phyloP scores from a whole-genome alignment of 2,329 filamentous ascomycete species.

The Talaromyces funiculosus region DNA sequence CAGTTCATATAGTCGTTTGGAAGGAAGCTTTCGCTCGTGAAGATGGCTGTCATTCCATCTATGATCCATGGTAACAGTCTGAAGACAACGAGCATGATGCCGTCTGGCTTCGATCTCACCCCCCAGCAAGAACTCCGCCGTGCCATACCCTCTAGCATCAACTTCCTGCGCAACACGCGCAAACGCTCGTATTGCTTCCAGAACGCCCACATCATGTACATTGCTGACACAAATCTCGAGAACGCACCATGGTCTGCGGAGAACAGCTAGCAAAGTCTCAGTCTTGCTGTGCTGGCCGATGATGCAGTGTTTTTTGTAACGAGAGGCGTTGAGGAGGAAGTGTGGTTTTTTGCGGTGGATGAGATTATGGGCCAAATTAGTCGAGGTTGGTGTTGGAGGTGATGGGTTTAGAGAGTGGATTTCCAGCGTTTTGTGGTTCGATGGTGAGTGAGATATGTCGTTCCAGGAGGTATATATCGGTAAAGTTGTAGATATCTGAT shows the following conservation, averaged over 20 bases:
- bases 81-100: background rate
- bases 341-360: background rate
- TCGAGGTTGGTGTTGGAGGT: background rate
- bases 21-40: too few relatives aligned
- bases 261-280: slow-evolving; percentile 4
- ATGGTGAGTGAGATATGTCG: background rate
- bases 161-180: slow-evolving; percentile 5
- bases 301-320: slow-evolving; percentile 10
- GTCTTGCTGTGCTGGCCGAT: slow-evolving; percentile 5
- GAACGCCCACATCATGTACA: background rate
- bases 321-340: slow-evolving; percentile 14
- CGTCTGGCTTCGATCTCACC: slow-evolving; percentile 5
- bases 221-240: slow-evolving; percentile 12
- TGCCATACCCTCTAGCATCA: slow-evolving; percentile 2
- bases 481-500: background rate
- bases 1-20: background rate
- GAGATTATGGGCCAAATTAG: background rate
- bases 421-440: background rate
- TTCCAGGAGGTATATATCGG: slow-evolving; percentile 9
- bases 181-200: background rate
- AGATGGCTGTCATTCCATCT: too few relatives aligned
- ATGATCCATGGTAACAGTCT: background rate
- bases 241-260: slow-evolving; percentile 14
- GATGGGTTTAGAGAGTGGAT: background rate
- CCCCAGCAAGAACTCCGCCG: slow-evolving; percentile 11